Base-by-base conservation (phyloP, 2,329 filamentous ascomycete species). In the Mollisia scopiformis region DNA sequence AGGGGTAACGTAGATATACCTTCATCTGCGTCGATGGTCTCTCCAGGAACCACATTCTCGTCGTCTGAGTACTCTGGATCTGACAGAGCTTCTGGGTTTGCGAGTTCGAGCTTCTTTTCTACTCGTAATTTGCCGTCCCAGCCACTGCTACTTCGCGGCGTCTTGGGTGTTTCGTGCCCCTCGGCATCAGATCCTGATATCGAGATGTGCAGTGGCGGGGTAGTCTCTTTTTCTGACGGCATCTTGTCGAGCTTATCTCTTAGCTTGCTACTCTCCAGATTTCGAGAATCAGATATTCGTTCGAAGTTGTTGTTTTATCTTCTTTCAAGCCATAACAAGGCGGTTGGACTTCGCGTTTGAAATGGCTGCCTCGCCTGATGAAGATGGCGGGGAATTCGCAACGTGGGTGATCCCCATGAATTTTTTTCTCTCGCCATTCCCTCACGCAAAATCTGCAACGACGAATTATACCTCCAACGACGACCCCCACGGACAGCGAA, bases 121-220 rank as follows among this genome's bases (percentile, higher is more conserved):
- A 97, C 78, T 39, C 91, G 84, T 61, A 94, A 81, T 77, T 94
- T 94, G 65, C 91, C 91, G 75, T 94, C 91, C 91, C 91, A 94
- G 63, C 91, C 91, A 70, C 84, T 87, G 76, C 83, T 87, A 68
- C 86, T 84, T n/a, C 66, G 65, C 10, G 72, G 71, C 2, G 68
- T 67, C 51, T 67, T 68, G 19, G 66, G 62, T n/a, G 61, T 64
- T 47, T 71, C 69, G 31, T 69, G 67, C 23, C 66, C 68, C 21
- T 67, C 67, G 16, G 53, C 64, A 39, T 71, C 68, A 3, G 64
- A 62, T 27, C 50, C 49, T 41, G 67, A 65, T 51, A 71, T 69
- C 30, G 67, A 67, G 57, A 71, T 71, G 27, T 68, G 68, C 6
- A 61, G 53, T 16, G 68, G 61, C 19, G 65, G 62, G 11, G 59